These are phyloP conservation scores for Hygrophila difformis DNA, from an alignment of 257 asterid species.

Conservation along the genomic window DNA sequence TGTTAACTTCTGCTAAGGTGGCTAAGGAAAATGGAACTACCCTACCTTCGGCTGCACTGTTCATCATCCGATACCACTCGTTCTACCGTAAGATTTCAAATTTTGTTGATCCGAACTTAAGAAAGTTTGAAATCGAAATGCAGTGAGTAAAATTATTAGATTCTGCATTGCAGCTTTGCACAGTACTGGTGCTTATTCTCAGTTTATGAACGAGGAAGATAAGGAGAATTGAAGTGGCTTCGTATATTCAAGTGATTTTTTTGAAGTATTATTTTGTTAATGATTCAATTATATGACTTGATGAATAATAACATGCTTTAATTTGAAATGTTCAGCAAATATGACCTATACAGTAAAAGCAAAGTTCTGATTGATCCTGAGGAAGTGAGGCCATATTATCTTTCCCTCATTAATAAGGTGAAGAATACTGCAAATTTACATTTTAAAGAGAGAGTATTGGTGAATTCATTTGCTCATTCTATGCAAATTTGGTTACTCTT, in stretches of 20 bases:
- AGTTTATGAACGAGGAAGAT: conserved; percentile 38
- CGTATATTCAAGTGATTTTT: conserved; percentile 30
- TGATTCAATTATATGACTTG: too few species aligned
- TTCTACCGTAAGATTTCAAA: conserved; percentile 34
- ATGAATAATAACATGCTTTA: neutral
- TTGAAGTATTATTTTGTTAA: too few species aligned
- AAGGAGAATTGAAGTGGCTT: conserved; percentile 33
- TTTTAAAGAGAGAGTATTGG: too few species aligned
- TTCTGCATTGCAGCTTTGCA: conserved; percentile 39
- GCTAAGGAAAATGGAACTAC: conserved; percentile 38
- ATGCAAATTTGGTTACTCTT: too few species aligned
- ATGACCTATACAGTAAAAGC: conserved; percentile 34
- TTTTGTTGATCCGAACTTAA: too few species aligned
- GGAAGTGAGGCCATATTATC: conserved; percentile 26
- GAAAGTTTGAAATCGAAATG: too few species aligned
- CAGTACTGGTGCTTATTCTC: conserved; percentile 26
- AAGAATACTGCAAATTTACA: too few species aligned
- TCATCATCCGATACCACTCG: conserved; percentile 39
- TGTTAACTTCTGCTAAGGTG: conserved; percentile 14
- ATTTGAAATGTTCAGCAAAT: conserved; percentile 21
- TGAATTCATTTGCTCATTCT: too few species aligned
- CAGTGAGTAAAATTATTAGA: too few species aligned
- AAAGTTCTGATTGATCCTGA: conserved; percentile 23
- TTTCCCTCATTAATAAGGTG: too few species aligned
- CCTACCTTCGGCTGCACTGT: conserved; percentile 38